Evolutionary conservation across 2,329 filamentous ascomycete species (phyloP), one percentile per base, ranked within the genome.

Genomic region (Lachnellula cervina): DNA sequence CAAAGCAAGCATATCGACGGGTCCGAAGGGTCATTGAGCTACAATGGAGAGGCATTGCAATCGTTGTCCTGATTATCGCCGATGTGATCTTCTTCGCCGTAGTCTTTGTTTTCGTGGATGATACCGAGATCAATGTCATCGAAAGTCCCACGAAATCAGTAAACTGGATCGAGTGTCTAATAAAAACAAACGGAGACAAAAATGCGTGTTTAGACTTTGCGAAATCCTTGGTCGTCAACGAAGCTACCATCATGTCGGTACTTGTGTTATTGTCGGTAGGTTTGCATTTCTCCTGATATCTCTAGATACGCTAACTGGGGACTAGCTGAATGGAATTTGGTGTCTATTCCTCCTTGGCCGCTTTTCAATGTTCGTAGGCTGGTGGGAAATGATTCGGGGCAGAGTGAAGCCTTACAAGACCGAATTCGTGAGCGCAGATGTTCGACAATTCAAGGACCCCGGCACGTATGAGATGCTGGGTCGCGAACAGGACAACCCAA

Each of bases 71-170:
- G 69, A 96, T 97, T 64, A 82, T 97, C 56, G 82, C 84, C 57
- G 92, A 97, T 69, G 90, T 97, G 59, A 85, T 97, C 66, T 96
- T 96, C 78, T 97, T 97, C 73, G 87, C 92, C 2, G 78, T 96
- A 46, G 81, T 96, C 53, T 97, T 97, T 69, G 87, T 97, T 49
- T 89, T 90, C 69, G 82, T 96, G 68, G 89, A 96, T 72, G 87
- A 87, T 64, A 81, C 88, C 16, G 57, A 65, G 48, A 52, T 59
- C 16, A 63, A 59, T 34, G 52, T 65, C 5, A 35, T 63, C 21
- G 66, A 64, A 19, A 62, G 66, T 43, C 75, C 76, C 0, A 60
- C 32, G 1, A 79, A 82, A 25, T 82, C 86, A 2, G 59, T 73
- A 37, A 77, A 79, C 3, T 97, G 90, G 89, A 70, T 95, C 1